Evolutionary conservation across 306 rosid genomes (phyloP).

Genomic region (Prunus mira): DNA sequence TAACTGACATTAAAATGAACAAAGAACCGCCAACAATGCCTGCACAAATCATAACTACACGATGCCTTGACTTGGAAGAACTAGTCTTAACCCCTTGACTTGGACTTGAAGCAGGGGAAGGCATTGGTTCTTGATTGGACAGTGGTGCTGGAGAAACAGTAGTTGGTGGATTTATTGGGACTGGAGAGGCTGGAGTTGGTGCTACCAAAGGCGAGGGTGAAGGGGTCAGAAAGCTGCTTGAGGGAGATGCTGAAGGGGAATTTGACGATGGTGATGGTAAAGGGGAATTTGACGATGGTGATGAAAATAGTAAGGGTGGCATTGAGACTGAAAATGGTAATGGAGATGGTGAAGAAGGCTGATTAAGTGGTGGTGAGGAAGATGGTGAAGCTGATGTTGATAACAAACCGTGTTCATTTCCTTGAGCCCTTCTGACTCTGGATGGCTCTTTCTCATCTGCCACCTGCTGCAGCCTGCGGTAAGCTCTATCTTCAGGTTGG

Average conservation of each 20-base stretch:
- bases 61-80: constrained; percentile 33
- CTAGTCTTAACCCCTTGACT: constrained; percentile 19
- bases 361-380: constrained; percentile 14
- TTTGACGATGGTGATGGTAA: constrained; percentile 42
- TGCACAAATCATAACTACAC: constrained; percentile 35
- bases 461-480: constrained; percentile 39
- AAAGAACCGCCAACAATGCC: constrained; percentile 50
- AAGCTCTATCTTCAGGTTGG: constrained; percentile 24
- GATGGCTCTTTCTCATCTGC: constrained; percentile 19
- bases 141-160: constrained; percentile 23
- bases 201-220: constrained; percentile 37
- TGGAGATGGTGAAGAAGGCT: constrained; percentile 7
- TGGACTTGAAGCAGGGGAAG: constrained; percentile 44
- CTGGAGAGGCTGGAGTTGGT: constrained; percentile 31
- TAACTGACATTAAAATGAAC: constrained; percentile 39
- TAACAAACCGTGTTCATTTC: constrained; percentile 13
- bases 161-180: constrained; percentile 35
- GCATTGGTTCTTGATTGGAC: constrained; percentile 28
- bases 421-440: background rate
- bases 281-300: constrained; percentile 36
- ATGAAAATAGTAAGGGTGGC: constrained; percentile 8
- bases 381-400: constrained; percentile 22
- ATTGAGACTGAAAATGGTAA: constrained; percentile 4
- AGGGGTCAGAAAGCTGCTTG: constrained; percentile 26
- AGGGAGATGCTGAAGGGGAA: constrained; percentile 29